A percentile compares a stretch with the other conserved stretches of the same genome.
Conservation (phyloP, 2,329 filamentous ascomycete species). For the Neofusicoccum sp. region DNA sequence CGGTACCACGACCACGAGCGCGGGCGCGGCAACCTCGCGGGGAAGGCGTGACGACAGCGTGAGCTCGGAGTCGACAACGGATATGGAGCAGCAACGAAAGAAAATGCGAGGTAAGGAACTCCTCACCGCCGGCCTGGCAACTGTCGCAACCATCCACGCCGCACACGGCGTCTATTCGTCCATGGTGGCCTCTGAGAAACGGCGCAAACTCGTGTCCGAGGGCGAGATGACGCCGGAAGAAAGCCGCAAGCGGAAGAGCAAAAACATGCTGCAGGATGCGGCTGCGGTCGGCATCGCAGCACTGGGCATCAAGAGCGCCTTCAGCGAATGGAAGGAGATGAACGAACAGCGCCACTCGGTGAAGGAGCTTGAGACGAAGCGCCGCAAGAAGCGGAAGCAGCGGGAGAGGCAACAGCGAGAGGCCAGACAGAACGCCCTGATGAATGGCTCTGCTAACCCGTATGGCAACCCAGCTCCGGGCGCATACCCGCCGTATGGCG, state of each 20-base stretch:
- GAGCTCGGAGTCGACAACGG: constrained; percentile 60
- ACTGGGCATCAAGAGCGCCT: constrained; percentile 67
- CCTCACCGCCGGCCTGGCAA: constrained; percentile 66
- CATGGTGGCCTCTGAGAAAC: constrained; percentile 65
- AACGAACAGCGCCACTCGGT: constrained; percentile 62
- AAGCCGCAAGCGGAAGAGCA: constrained; percentile 63
- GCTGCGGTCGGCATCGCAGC: constrained; percentile 69
- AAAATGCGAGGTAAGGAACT: constrained; percentile 69
- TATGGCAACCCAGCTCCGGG: constrained; percentile 38
- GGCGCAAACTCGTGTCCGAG: constrained; percentile 61
- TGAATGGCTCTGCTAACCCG: constrained; percentile 36
- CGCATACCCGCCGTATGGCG: constrained; percentile 38
- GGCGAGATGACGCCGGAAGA: constrained; percentile 66
- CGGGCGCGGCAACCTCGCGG: constrained; percentile 33
- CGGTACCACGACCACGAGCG: constrained; percentile 25
- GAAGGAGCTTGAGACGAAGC: constrained; percentile 56
- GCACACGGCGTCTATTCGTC: constrained; percentile 66
- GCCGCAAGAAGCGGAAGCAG: constrained; percentile 48
- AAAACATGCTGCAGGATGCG: constrained; percentile 65
- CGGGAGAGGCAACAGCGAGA: constrained; percentile 46
- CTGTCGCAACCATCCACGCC: constrained; percentile 70
- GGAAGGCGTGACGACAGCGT: constrained; percentile 38
- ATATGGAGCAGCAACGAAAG: constrained; percentile 64
- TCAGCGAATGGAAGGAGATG: constrained; percentile 69
- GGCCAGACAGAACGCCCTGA: constrained; percentile 44